phyloP scores from a whole-genome alignment of 139 green algal genomes.

The Pleodorina starrii region DNA sequence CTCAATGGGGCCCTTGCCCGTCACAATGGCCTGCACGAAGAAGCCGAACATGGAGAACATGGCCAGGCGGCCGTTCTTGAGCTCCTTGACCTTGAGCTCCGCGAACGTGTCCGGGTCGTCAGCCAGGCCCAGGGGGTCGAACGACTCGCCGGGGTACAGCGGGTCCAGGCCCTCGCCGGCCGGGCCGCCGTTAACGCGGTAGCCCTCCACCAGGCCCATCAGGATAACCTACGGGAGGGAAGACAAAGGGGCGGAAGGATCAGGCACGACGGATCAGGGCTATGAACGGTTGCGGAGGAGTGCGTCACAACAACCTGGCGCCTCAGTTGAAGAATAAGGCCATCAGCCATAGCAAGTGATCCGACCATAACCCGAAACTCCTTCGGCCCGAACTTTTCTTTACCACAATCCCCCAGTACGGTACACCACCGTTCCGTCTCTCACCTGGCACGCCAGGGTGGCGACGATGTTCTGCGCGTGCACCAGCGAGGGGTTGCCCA shows the following conservation, averaged over 20 bases:
- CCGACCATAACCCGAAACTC: no score
- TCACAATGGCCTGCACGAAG: constrained; percentile 86
- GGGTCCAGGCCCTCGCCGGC: constrained; percentile 85
- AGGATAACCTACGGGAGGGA: constrained; percentile 78
- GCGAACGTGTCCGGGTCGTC: constrained; percentile 92
- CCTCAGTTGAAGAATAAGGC: no score
- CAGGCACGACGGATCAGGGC: not conserved
- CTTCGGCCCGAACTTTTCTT: not conserved
- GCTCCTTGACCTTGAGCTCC: constrained; percentile 95
- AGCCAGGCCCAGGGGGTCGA: constrained; percentile 96
- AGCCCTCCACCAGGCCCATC: constrained; percentile 90
- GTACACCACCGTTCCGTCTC: not conserved
- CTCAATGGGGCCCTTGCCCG: constrained; percentile 72
- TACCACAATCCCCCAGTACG: not conserved
- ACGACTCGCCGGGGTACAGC: constrained; percentile 93
- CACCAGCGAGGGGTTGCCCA: constrained; percentile 94
- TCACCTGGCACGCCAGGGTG: constrained; percentile 89
- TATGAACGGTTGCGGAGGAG: not conserved
- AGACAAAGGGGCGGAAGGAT: not conserved
- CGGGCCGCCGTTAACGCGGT: constrained; percentile 85
- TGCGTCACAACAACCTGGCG: not conserved
- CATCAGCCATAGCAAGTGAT: not conserved
- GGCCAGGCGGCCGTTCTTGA: constrained; percentile 93
- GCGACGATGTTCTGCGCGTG: constrained; percentile 97
- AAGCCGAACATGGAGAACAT: constrained; percentile 86